Base-by-base conservation (phyloP, 2,329 filamentous ascomycete species). In the Calonectria montana region DNA sequence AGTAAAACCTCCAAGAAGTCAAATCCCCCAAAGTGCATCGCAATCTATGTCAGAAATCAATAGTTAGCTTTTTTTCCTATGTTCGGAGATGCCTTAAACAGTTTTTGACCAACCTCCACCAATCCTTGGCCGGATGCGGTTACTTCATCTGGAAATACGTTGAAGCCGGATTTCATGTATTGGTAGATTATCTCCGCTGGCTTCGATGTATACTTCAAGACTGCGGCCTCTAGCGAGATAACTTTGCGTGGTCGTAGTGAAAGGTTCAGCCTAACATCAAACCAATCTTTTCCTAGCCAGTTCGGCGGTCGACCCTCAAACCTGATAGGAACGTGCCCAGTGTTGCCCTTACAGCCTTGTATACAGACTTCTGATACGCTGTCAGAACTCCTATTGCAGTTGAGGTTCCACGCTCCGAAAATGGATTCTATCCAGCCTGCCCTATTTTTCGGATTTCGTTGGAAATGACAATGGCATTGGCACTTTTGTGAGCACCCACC, bases 381-480 rank as follows among this genome's bases (percentile, higher is more conserved):
- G 3, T 23, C 18, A 35, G 31, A n/a, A 12, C 2, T 39, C 5
- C 2, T 3, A 1, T 25, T 39, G n/a, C 16, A 12, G 15, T 45
- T 37, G 6, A 41, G n/a, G 41, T 37, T 37, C 62, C 29, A 23
- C 0, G 18, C 12, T 4, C 35, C 47, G 18, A 65, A 50, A 5
- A 53, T 4, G 0, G 45, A 29, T 10, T 53, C 21, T 2, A 65
- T 41, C 62, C 62, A 65, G 1, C 43, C 35, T 39, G 31, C 4
- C 1, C 4, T 29, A 3, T 25, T 41, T 13, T 18, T 13, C 3
- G 0, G 21, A 7, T 29, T 4, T 7, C 12, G 43, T 2, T 25
- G 18, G 31, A 43, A 65, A 21, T 65, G 62, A 29, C 62, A 65
- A 27, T 35, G 62, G 6, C 62, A 65, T 23, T 65, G 62, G 35